A percentile compares a stretch with the other conserved stretches of the same genome.
Evolutionary conservation across 2,329 filamentous ascomycete species (phyloP).

Genomic region (Graphium sp.): DNA sequence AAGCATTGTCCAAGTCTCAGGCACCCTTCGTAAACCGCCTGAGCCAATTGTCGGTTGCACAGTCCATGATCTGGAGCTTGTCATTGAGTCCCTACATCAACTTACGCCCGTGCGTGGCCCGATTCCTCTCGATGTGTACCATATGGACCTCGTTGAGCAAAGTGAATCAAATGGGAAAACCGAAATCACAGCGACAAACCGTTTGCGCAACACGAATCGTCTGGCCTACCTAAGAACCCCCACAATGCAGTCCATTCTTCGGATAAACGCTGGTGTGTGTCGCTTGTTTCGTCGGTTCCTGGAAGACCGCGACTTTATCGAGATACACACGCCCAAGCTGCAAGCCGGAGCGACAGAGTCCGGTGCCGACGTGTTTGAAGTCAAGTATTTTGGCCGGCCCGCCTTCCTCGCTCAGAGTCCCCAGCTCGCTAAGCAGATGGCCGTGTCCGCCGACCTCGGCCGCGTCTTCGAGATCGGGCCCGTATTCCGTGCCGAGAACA

Average conservation of each 20-base stretch:
- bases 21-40: slow-evolving; percentile 55
- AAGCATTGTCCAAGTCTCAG: slow-evolving; percentile 61
- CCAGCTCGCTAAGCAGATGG: slow-evolving; percentile 86
- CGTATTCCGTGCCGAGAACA: slow-evolving; percentile 89
- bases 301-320: slow-evolving; percentile 63
- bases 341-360: slow-evolving; percentile 84
- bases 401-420: slow-evolving; percentile 87
- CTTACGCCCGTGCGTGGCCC: slow-evolving; percentile 31
- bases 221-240: slow-evolving; percentile 77
- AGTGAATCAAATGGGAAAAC: slow-evolving; percentile 17
- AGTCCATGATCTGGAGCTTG: slow-evolving; percentile 60
- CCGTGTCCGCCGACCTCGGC: slow-evolving; percentile 75
- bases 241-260: slow-evolving; percentile 74
- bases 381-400: slow-evolving; percentile 77
- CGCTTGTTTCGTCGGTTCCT: slow-evolving; percentile 65
- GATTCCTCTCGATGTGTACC: slow-evolving; percentile 30
- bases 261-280: slow-evolving; percentile 66
- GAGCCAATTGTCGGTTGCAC: slow-evolving; percentile 61
- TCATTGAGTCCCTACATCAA: slow-evolving; percentile 39
- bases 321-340: slow-evolving; percentile 87
- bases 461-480: slow-evolving; percentile 80
- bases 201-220: slow-evolving; percentile 61
- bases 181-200: slow-evolving; percentile 45
- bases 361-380: slow-evolving; percentile 77
- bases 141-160: slow-evolving; percentile 18